A percentile compares a stretch with the other conserved stretches of the same genome.
phyloP scores from a whole-genome alignment of 2,329 filamentous ascomycete genomes.

The Aspergillus ruber region DNA sequence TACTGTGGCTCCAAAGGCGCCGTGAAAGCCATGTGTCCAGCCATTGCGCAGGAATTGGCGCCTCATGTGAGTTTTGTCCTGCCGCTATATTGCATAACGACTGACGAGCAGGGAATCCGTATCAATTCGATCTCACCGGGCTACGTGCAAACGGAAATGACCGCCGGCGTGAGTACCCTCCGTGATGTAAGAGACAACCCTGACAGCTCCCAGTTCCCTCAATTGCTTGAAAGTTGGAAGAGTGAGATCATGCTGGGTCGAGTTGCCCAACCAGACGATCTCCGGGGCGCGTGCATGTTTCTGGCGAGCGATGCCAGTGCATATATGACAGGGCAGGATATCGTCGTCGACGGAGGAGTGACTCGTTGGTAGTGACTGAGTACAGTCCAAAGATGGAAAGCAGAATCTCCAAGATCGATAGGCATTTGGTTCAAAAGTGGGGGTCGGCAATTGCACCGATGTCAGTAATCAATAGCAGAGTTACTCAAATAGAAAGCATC shows the following conservation, averaged over 20 bases:
- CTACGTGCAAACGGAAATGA: conserved; percentile 31
- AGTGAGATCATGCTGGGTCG: conserved; percentile 44
- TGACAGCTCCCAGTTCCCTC: conserved; percentile 32
- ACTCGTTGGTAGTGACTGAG: conserved; percentile 28
- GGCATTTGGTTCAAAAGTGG: conserved; percentile 4
- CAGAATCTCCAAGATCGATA: conserved; percentile 6
- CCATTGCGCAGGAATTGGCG: conserved; percentile 42
- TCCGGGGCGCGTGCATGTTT: conserved; percentile 45
- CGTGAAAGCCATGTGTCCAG: conserved; percentile 42
- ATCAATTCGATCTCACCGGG: conserved; percentile 40
- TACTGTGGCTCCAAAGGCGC: conserved; percentile 46
- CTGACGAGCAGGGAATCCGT: conserved; percentile 29
- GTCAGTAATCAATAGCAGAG: not conserved
- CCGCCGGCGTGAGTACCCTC: conserved; percentile 20
- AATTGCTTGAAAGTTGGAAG: conserved; percentile 46
- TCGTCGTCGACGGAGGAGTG: conserved; percentile 42
- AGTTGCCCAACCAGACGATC: conserved; percentile 46
- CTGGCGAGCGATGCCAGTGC: conserved; percentile 44
- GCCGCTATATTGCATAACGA: not conserved
- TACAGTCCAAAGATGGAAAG: conserved; percentile 7
- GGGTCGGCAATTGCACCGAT: not conserved
- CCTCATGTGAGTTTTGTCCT: conserved; percentile 23
- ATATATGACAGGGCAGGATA: conserved; percentile 42
- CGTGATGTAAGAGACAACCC: not conserved
- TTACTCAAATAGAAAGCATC: conserved; percentile 22